Base-by-base conservation (phyloP, 2,329 filamentous ascomycete genomes). In the Aspergillus quadrilineatus region DNA sequence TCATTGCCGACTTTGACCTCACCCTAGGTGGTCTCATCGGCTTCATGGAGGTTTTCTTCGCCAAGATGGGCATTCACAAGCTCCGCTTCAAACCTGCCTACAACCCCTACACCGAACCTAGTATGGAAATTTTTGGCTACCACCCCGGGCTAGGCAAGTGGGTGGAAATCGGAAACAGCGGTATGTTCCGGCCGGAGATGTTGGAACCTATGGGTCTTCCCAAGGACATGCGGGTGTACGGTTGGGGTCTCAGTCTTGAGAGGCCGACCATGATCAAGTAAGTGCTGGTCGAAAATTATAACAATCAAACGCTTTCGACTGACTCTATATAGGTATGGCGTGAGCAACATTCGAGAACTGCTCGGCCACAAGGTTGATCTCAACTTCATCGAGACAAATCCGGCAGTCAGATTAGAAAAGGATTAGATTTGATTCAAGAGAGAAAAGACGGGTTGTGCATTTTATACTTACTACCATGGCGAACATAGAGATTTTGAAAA, bases 111-210 rank as follows among this genome's bases (percentile, higher is more conserved):
- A 96, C 92, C 29, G 94, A 99, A 77, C 92, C 94, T 30, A 89
- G 88, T 72, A 95, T 99, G 92, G 94, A 99, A 77, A 96, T 99
- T 64, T 99, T 97, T 78, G 91, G 90, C 63, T 97, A 88, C 80
- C 94, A 97, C 80, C 85, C 88, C 68, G 93, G 92, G 3, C 79
- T 97, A 49, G 85, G 85, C 68, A 96, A 96, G 80, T 88, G 95
- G 79, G 90, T 97, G 28, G 94, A 97, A 79, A 97, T 97, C 71
- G 94, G 94, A 58, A 97, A 99, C 79, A 93, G 89, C 67, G 94
- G 94, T 62, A 97, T 99, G 92, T 99, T 99, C 86, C 84, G 94
- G 64, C 92, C 94, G 1, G 94, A 99, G 77, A 97, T 97, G 93
- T 76, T 97, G 69, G 89, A 96, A 77, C 82, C 92, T 4, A 96